Percentiles rank a stretch among this genome's conserved stretches.
Evolutionary conservation across 805 yeast species (phyloP).

Genomic region (Yarrowia porcina): DNA sequence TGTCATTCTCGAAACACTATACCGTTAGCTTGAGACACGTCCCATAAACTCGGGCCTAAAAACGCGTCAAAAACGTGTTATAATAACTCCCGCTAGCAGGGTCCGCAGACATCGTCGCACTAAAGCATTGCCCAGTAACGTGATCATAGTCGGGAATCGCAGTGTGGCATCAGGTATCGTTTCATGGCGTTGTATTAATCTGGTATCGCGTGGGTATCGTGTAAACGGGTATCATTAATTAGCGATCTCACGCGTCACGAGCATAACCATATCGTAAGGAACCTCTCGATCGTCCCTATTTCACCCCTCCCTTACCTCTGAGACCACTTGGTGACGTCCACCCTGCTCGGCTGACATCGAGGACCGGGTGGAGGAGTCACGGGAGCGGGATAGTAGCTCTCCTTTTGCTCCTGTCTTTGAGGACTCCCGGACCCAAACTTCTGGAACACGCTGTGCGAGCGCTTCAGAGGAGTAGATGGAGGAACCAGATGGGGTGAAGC

Average conservation of each 20-base stretch:
- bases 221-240: too few species aligned
- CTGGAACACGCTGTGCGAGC: neutral
- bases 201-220: too few species aligned
- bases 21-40: neutral
- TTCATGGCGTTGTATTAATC: too few species aligned
- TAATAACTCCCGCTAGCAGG: neutral
- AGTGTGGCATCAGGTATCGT: neutral
- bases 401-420: neutral
- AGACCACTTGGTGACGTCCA: neutral
- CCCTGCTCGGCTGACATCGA: slow-evolving; percentile 1
- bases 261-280: too few species aligned
- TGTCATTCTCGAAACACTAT: neutral
- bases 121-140: too few species aligned
- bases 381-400: slow-evolving; percentile 2
- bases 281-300: too few species aligned
- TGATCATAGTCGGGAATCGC: neutral
- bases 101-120: neutral
- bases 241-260: too few species aligned
- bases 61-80: slow-evolving; percentile 2
- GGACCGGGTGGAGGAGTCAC: slow-evolving; percentile 20
- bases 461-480: neutral
- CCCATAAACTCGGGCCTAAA: neutral
- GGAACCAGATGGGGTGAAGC: neutral
- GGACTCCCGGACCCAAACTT: neutral
- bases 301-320: neutral